Percentiles rank a stretch among this genome's conserved stretches.
These are phyloP conservation scores for Cryptococcus neoformans DNA, from an alignment of 1,284 basidiomycete species.

Conservation along the genomic window DNA sequence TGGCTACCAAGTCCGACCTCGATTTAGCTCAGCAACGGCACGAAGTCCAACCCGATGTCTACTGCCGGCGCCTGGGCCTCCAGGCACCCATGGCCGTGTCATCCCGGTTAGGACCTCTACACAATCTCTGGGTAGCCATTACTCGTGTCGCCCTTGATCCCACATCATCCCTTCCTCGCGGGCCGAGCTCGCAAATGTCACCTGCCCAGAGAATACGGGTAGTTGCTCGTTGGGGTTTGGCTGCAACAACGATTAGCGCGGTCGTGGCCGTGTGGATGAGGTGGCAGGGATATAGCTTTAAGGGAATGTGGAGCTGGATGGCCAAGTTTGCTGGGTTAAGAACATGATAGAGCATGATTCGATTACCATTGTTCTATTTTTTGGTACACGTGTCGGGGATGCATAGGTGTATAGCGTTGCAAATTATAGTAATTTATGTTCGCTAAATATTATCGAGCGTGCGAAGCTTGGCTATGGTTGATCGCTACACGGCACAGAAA, in stretches of 20 bases:
- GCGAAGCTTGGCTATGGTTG: no score
- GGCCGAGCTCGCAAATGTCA: conserved; percentile 32
- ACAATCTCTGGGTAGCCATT: conserved; percentile 47
- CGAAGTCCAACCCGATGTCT: conserved; percentile 97
- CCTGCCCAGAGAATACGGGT: conserved; percentile 34
- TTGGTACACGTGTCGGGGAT: background rate
- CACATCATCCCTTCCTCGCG: conserved; percentile 39
- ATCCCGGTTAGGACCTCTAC: conserved; percentile 61
- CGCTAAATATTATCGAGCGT: no score
- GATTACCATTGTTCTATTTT: background rate
- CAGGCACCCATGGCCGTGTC: conserved; percentile 89
- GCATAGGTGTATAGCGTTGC: no score
- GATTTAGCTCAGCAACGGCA: conserved; percentile 95
- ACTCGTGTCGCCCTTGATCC: conserved; percentile 47
- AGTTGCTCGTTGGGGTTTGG: conserved; percentile 28
- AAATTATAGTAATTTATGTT: no score
- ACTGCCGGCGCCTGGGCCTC: conserved; percentile 78
- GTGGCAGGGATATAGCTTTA: conserved; percentile 43
- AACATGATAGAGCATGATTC: background rate
- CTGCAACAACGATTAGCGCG: conserved; percentile 24
- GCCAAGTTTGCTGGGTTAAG: background rate
- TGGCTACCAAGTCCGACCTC: conserved; percentile 97
- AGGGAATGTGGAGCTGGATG: conserved; percentile 44
- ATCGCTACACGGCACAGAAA: no score
- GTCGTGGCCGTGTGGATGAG: conserved; percentile 41